Conservation (phyloP, 345 rosid species). For the Populus pruinosa region DNA sequence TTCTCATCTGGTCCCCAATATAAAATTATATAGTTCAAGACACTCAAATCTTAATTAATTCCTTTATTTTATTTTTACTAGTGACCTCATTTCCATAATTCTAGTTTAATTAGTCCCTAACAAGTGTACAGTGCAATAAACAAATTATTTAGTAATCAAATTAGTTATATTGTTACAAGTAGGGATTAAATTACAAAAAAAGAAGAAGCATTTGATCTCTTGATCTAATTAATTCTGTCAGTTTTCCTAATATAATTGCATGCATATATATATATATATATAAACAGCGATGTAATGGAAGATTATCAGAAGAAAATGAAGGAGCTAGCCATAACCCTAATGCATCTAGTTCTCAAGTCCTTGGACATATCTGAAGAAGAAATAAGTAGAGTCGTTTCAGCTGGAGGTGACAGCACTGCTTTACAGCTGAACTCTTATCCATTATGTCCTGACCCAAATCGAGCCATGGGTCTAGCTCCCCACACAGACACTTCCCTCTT, state of each 20-base stretch:
- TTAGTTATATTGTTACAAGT: neutral
- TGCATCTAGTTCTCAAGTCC: slow-evolving; percentile 42
- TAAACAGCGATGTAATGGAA: slow-evolving; percentile 52
- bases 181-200: neutral
- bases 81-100: too few species aligned
- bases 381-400: slow-evolving; percentile 21
- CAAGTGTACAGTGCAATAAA: too few species aligned
- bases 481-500: slow-evolving; percentile 78
- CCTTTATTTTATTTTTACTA: too few species aligned
- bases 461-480: slow-evolving; percentile 80
- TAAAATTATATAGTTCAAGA: too few species aligned
- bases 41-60: too few species aligned
- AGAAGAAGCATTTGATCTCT: neutral
- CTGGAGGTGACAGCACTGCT: slow-evolving; percentile 20
- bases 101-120: too few species aligned
- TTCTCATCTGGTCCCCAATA: neutral
- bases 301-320: slow-evolving; percentile 66
- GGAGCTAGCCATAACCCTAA: slow-evolving; percentile 48
- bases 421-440: slow-evolving; percentile 87
- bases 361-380: slow-evolving; percentile 34
- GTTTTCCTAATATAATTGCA: neutral
- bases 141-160: too few species aligned
- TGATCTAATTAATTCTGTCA: neutral
- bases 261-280: neutral
- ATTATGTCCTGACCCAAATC: slow-evolving; percentile 62